Evolutionary conservation across 768 basidiomycete genomes (phyloP).

Genomic region (Cystofilobasidium bisporidii): DNA sequence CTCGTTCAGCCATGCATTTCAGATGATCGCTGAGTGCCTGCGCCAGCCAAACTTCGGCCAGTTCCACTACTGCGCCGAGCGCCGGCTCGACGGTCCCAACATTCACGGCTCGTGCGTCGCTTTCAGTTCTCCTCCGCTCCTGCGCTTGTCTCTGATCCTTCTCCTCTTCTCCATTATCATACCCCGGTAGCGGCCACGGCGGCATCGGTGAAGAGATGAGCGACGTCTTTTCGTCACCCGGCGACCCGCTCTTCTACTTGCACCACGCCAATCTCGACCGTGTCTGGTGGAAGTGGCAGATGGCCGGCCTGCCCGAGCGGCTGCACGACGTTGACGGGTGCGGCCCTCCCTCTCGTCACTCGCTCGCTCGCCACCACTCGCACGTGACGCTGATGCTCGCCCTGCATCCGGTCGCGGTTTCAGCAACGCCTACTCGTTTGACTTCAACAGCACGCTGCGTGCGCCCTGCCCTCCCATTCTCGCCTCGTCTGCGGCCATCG

Average conservation of each 20-base stretch:
- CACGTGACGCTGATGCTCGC: background rate
- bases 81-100: background rate
- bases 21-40: too few relatives aligned
- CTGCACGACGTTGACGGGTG: background rate
- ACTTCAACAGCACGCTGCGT: background rate
- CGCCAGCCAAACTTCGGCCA: background rate
- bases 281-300: background rate
- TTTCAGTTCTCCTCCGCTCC: too few relatives aligned
- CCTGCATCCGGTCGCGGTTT: too few relatives aligned
- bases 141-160: background rate
- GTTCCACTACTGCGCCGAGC: background rate
- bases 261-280: constrained; percentile 3
- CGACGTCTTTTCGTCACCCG: background rate
- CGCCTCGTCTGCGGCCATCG: background rate
- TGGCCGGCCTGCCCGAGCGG: background rate
- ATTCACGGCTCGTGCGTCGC: background rate
- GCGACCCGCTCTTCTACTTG: background rate
- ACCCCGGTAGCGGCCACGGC: constrained; percentile 2
- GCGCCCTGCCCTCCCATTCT: background rate
- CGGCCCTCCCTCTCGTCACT: background rate
- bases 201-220: background rate
- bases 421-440: background rate
- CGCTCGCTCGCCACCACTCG: background rate
- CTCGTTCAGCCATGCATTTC: too few relatives aligned
- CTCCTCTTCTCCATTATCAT: too few relatives aligned